Conservation (phyloP, 2,329 filamentous ascomycete genomes). For the Pezicula carpinea region DNA sequence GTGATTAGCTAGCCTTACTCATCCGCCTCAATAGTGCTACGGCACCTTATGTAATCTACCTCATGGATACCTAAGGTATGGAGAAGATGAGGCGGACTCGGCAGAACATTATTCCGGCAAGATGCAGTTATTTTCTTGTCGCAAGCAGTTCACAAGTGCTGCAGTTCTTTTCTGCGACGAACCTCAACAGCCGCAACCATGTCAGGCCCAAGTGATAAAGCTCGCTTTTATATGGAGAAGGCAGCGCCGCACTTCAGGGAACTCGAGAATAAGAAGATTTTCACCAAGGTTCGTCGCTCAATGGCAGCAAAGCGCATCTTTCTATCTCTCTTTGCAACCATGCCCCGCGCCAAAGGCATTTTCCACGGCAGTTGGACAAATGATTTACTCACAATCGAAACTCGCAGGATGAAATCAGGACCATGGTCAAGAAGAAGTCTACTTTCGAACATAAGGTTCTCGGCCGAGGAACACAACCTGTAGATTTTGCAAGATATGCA, state of each 20-base stretch:
- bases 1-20: no score
- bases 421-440: slow-evolving; percentile 84
- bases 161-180: neutral
- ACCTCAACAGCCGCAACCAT: slow-evolving; percentile 40
- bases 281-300: slow-evolving; percentile 58
- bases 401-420: slow-evolving; percentile 76
- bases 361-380: neutral
- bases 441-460: slow-evolving; percentile 91
- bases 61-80: no score
- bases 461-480: slow-evolving; percentile 68
- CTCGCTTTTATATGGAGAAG: slow-evolving; percentile 90
- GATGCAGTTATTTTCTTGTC: neutral
- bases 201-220: slow-evolving; percentile 86
- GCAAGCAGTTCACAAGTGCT: neutral
- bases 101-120: no score
- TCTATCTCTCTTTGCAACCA: slow-evolving; percentile 5
- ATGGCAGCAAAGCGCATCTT: slow-evolving; percentile 7
- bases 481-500: slow-evolving; percentile 81
- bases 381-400: no score
- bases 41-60: no score
- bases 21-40: no score
- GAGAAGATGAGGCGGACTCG: no score
- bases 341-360: slow-evolving; percentile 1
- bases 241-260: slow-evolving; percentile 89
- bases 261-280: slow-evolving; percentile 88